Conservation (phyloP, 2,329 filamentous ascomycete species). For the Talaromyces sp. region DNA sequence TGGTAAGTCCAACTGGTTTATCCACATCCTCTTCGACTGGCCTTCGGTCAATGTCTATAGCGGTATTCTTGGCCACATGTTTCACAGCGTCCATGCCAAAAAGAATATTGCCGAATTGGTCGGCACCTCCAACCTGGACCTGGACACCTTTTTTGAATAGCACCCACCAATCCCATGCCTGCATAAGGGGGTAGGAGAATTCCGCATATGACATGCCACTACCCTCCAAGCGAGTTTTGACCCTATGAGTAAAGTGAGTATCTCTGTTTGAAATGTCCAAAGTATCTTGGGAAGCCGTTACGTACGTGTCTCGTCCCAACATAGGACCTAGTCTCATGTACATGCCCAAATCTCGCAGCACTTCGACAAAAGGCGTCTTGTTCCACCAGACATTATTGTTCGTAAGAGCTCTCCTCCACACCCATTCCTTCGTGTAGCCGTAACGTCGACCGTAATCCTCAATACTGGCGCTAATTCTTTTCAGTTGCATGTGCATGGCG, state of each 20-base stretch:
- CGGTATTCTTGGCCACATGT: conserved; percentile 58
- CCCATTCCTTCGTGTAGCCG: conserved; percentile 62
- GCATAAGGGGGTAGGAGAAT: conserved; percentile 88
- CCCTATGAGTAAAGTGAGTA: conserved; percentile 44
- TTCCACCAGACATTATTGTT: conserved; percentile 89
- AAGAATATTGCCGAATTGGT: conserved; percentile 95
- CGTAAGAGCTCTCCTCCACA: conserved; percentile 65
- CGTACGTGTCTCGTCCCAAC: conserved; percentile 83
- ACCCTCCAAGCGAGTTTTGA: conserved; percentile 78
- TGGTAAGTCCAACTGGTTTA: conserved; percentile 78
- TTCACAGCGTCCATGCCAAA: conserved; percentile 85
- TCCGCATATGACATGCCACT: conserved; percentile 94
- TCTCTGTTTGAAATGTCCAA: background rate
- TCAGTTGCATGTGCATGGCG: conserved; percentile 51
- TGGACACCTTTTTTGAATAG: conserved; percentile 72
- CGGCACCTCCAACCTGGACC: conserved; percentile 89
- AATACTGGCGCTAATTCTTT: conserved; percentile 71
- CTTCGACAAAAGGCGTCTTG: conserved; percentile 67
- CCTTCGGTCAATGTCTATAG: conserved; percentile 38
- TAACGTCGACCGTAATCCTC: conserved; percentile 64
- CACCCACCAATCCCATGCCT: conserved; percentile 96
- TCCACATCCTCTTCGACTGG: conserved; percentile 39
- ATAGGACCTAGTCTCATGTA: conserved; percentile 78
- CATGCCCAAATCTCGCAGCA: conserved; percentile 71
- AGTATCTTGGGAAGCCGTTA: conserved; percentile 27